Base-by-base conservation (phyloP, 345 rosid species). In the Salix exigua region DNA sequence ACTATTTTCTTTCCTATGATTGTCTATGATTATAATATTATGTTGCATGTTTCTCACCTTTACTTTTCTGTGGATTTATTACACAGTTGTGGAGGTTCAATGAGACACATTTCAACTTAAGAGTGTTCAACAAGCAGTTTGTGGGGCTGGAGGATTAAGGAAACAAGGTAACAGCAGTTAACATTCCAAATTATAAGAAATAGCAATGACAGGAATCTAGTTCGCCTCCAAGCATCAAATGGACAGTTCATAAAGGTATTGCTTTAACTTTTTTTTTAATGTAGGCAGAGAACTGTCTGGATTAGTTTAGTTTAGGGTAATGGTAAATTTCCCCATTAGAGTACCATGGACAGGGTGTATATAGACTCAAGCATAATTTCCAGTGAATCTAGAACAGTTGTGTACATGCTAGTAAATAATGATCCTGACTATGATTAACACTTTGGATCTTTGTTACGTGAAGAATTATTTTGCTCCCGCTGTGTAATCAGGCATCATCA, bases 221-320 rank as follows among this genome's bases (percentile, higher is more conserved):
- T 73, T 76, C 78, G 78, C 23, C 40, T 82, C 19, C 68, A 19
- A 75, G 80, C 87, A 64, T 14, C 85, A 11, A 85, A 82, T 55
- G 85, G 85, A n/a, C 28, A 55, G 13, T 82, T 80, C 75, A 74
- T 85, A n/a, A 83, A 82, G 85, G 87, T 82, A 31, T 11, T 58
- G 6, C 63, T 23, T n/a, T n/a, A n/a, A n/a, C n/a, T n/a, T n/a
- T n/a, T n/a, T n/a, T n/a, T n/a, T n/a, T n/a, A 46, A 46, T 58
- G 10, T n/a, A 28, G 25, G 63, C 63, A n/a, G 28, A 13, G 28
- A 58, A 58, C 14, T 58, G 14, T n/a, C 63, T 4, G 63, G 23
- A 9, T n/a, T 23, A 10, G 28, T 58, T n/a, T 58, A 25, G 11
- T 58, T n/a, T 58, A 58, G 63, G 25, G 23, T 23, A 11, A n/a